Conservation (phyloP, 2,329 filamentous ascomycete species). For the Pseudogymnoascus sp. region DNA sequence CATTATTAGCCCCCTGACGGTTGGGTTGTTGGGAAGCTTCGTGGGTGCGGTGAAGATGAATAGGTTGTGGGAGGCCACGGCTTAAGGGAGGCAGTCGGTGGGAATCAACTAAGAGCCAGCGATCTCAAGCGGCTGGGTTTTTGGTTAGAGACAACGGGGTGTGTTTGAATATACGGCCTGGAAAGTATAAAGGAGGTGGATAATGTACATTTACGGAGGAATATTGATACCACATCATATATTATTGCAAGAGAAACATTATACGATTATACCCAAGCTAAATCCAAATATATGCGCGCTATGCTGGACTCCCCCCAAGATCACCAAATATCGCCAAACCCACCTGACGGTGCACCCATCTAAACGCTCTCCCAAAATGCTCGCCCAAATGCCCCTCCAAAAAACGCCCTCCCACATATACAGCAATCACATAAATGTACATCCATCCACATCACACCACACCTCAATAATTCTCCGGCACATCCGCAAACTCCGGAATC, state of each 20-base stretch:
- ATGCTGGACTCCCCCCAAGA: not conserved
- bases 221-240: not conserved
- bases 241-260: not conserved
- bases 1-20: constrained; percentile 47
- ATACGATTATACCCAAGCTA: not conserved
- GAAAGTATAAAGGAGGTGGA: not conserved
- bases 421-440: not conserved
- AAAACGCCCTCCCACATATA: not conserved
- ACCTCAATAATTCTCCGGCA: constrained; percentile 43
- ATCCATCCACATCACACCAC: not conserved
- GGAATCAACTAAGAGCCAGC: not conserved
- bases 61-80: constrained; percentile 37
- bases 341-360: not conserved
- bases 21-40: constrained; percentile 49
- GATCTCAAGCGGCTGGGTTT: not conserved
- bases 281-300: not conserved
- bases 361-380: not conserved
- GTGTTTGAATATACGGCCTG: not conserved
- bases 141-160: not conserved
- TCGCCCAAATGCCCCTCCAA: not conserved
- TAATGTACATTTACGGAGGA: not conserved
- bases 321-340: not conserved
- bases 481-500: constrained; percentile 44
- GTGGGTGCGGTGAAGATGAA: constrained; percentile 37
- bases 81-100: constrained; percentile 10